These are phyloP conservation scores for Thermoascus crustaceus DNA, from an alignment of 2,329 filamentous ascomycete genomes.

Conservation along the genomic window DNA sequence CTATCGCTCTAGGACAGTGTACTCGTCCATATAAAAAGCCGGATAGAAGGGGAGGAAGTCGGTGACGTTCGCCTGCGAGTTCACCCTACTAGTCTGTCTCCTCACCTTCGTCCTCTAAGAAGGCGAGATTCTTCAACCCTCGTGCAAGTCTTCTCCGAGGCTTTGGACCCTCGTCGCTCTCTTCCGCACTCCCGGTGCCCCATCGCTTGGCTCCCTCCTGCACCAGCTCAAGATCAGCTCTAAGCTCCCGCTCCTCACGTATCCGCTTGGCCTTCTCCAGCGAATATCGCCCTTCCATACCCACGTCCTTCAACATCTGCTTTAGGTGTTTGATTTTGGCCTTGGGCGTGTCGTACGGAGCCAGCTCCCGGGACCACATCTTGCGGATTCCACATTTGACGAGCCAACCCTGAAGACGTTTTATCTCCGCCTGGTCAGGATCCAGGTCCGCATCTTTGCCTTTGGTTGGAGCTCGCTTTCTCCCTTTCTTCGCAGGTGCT, in stretches of 20 bases:
- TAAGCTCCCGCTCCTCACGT: constrained; percentile 76
- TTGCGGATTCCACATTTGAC: constrained; percentile 88
- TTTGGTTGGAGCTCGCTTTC: constrained; percentile 28
- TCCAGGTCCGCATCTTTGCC: constrained; percentile 42
- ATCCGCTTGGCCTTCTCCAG: constrained; percentile 77
- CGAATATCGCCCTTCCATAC: constrained; percentile 85
- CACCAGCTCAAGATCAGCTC: constrained; percentile 75
- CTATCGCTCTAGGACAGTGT: too few relatives aligned
- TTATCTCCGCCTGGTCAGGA: constrained; percentile 71
- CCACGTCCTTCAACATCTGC: constrained; percentile 67
- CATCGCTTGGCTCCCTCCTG: constrained; percentile 72
- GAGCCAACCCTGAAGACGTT: constrained; percentile 77
- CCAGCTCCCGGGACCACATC: constrained; percentile 80
- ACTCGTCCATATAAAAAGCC: too few relatives aligned
- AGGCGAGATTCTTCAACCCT: constrained; percentile 43
- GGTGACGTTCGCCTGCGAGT: too few relatives aligned
- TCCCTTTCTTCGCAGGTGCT: constrained; percentile 17
- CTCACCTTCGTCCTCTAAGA: constrained; percentile 62
- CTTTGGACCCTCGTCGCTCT: constrained; percentile 28
- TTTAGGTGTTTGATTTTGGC: constrained; percentile 79
- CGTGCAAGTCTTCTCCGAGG: constrained; percentile 34
- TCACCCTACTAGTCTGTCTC: constrained; percentile 44
- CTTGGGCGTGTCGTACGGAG: constrained; percentile 61
- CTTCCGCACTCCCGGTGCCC: constrained; percentile 49
- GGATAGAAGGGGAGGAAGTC: too few relatives aligned